Base-by-base conservation (phyloP, 1,284 basidiomycete species). In the Apiotrichum mycotoxinovorans region DNA sequence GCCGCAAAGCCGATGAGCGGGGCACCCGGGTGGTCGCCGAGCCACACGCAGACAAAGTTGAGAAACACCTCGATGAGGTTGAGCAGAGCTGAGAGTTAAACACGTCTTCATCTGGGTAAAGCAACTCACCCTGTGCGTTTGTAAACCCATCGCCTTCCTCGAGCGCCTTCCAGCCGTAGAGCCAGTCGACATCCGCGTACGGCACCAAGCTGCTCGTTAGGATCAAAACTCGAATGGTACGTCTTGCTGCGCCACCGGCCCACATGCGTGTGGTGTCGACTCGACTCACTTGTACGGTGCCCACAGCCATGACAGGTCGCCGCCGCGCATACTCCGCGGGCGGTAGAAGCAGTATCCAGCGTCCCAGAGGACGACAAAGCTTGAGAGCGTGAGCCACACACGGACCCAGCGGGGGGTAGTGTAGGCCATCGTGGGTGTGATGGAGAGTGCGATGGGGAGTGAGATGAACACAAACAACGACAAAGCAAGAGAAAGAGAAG, bases 241-340 rank as follows among this genome's bases (percentile, higher is more conserved):
- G n/a, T n/a, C n/a, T n/a, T n/a, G n/a, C n/a, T n/a, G n/a, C n/a
- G n/a, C n/a, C n/a, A n/a, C n/a, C n/a, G n/a, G n/a, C n/a, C n/a
- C n/a, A n/a, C n/a, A n/a, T n/a, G 23, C n/a, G 4, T 12, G 1
- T 23, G 15, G 18, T 3, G 33, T 18, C 9, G 34, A 3, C 26
- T 34, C 4, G 23, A 67, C 70, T 64, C 67, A 75, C 54, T 79
- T 82, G 71, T 92, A 92, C 1, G 89, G 89, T 61, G 83, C 80
- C 91, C 90, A 94, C 48, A 93, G 83, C 89, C 88, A 92, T 64
- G 89, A 85, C 40, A 91, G 79, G 75, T 91, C 88, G 2, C 91
- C 91, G 2, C 88, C 89, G n/a, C 72, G 68, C 80, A 87, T 83
- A 9, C 83, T 84, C 25, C 84, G 80, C 5, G 84, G 86, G 48